These are phyloP conservation scores for Saturnispora saitoi DNA, from an alignment of 805 yeast species.

Conservation along the genomic window DNA sequence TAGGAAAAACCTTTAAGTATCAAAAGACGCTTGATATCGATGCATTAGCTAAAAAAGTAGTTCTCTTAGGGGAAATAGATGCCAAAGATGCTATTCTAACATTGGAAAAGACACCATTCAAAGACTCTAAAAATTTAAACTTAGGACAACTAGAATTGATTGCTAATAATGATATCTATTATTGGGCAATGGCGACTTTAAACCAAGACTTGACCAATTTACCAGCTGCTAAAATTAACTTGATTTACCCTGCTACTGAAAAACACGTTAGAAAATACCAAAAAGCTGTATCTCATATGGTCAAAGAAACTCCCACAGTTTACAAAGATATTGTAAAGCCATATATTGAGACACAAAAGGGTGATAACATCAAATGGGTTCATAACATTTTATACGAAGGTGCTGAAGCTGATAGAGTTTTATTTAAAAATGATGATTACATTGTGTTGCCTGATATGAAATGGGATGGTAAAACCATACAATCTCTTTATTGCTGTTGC, in stretches of 20 bases:
- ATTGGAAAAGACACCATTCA: conserved; percentile 66
- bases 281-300: conserved; percentile 49
- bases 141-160: conserved; percentile 29
- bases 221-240: conserved; percentile 63
- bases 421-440: conserved; percentile 59
- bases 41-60: conserved; percentile 59
- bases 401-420: conserved; percentile 76
- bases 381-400: conserved; percentile 72
- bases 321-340: conserved; percentile 60
- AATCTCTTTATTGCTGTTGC: conserved; percentile 67
- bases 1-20: conserved; percentile 35
- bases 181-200: conserved; percentile 57
- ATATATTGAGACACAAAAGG: conserved; percentile 66
- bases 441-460: conserved; percentile 90
- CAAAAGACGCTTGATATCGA: conserved; percentile 44
- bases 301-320: conserved; percentile 74
- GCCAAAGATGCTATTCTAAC: conserved; percentile 56
- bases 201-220: conserved; percentile 34
- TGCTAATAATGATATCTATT: conserved; percentile 75
- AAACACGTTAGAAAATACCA: conserved; percentile 73
- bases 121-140: conserved; percentile 1
- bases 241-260: conserved; percentile 85
- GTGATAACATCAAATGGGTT: conserved; percentile 84
- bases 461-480: conserved; percentile 76
- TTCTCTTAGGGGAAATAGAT: conserved; percentile 59